Evolutionary conservation across 805 yeast species (phyloP).

Genomic region (Blastobotrys parvus): DNA sequence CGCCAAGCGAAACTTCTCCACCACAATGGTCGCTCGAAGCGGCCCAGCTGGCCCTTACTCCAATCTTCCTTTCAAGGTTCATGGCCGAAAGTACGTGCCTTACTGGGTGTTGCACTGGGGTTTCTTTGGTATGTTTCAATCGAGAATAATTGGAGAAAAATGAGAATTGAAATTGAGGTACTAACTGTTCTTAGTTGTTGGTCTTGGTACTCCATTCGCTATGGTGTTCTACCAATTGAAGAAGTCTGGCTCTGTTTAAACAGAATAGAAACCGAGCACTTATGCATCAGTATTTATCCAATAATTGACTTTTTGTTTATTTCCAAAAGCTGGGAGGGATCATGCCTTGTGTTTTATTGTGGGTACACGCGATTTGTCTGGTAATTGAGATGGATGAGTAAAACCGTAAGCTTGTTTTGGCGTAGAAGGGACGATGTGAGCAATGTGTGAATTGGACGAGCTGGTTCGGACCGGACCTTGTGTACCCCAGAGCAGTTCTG

Average conservation of each 20-base stretch:
- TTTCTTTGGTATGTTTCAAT: conserved; percentile 43
- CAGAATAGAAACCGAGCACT: neutral
- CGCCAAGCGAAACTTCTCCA: conserved; percentile 25
- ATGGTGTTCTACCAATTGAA: conserved; percentile 73
- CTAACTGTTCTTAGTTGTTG: conserved; percentile 37
- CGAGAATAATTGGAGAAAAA: conserved; percentile 14
- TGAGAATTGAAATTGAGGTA: conserved; percentile 18
- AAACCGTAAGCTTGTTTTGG: too few relatives aligned
- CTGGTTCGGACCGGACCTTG: too few relatives aligned
- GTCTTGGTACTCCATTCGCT: conserved; percentile 70
- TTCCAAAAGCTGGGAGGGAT: too few relatives aligned
- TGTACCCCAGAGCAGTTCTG: too few relatives aligned
- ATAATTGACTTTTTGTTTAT: too few relatives aligned
- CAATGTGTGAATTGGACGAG: too few relatives aligned
- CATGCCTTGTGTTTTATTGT: too few relatives aligned
- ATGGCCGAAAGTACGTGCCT: conserved; percentile 79
- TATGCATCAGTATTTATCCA: neutral
- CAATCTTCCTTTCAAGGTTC: conserved; percentile 91
- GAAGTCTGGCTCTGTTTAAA: conserved; percentile 54
- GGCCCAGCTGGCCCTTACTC: conserved; percentile 74
- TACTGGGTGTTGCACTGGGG: conserved; percentile 76
- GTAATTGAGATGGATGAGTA: too few relatives aligned
- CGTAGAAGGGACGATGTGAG: too few relatives aligned
- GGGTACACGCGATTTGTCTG: too few relatives aligned
- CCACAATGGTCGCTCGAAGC: conserved; percentile 30